Evolutionary conservation across 2,329 filamentous ascomycete genomes (phyloP).

Genomic region (Fusarium kyushuense): DNA sequence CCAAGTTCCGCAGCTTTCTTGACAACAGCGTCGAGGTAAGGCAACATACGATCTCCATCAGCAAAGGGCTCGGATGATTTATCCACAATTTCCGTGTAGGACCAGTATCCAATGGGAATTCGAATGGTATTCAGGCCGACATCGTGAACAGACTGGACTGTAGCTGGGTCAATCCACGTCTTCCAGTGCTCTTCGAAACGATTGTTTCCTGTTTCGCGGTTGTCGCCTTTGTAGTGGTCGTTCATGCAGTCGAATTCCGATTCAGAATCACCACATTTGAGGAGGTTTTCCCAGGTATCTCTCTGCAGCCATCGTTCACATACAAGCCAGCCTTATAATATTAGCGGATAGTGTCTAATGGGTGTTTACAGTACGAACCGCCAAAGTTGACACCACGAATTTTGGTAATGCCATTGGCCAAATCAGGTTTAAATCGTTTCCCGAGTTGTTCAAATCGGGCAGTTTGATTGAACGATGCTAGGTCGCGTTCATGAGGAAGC

Average conservation of each 20-base stretch:
- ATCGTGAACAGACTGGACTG: conserved; percentile 37
- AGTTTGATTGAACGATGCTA: conserved; percentile 36
- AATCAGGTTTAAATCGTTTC: conserved; percentile 27
- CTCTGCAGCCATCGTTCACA: conserved; percentile 27
- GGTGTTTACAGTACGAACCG: too few relatives aligned
- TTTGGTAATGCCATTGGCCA: conserved; percentile 21
- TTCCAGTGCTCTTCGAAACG: conserved; percentile 33
- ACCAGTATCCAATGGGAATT: conserved; percentile 41
- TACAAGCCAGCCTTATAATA: conserved; percentile 26
- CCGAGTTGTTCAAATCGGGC: conserved; percentile 33
- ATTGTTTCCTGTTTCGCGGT: conserved; percentile 29
- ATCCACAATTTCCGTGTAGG: conserved; percentile 32
- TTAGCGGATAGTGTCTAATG: too few relatives aligned
- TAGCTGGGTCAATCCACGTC: conserved; percentile 34
- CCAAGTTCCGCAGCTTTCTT: conserved; percentile 32
- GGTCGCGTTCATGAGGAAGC: conserved; percentile 30
- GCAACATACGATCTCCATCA: conserved; percentile 29
- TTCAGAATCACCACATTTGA: conserved; percentile 20
- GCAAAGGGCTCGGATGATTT: conserved; percentile 31
- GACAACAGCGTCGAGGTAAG: conserved; percentile 33
- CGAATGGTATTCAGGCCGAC: conserved; percentile 38
- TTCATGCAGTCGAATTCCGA: conserved; percentile 39
- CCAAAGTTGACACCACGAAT: conserved; percentile 39
- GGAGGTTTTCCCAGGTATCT: conserved; percentile 19
- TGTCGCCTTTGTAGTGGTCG: conserved; percentile 23